Evolutionary conservation across 176 grass and related monocot genomes (phyloP), one percentile per base, ranked within the genome.

Genomic region (Zoysia pacifica): DNA sequence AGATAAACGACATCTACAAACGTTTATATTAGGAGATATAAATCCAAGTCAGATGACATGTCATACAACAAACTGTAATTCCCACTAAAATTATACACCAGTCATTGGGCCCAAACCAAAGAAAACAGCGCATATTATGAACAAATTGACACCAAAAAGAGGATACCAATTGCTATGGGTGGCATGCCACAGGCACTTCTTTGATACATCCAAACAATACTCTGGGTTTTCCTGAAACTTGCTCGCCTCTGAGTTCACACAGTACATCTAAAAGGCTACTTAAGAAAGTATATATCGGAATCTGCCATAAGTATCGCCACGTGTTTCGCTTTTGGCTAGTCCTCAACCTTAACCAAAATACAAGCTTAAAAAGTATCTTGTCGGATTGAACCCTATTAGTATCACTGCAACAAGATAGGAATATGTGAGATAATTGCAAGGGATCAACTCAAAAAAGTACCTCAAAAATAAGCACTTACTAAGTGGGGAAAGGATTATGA

Each of bases 341-440:
- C 19, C 69, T 19, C 13, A 2, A 42, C 54, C 54, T 79, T 87
- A 93, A 79, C 88, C 63, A 20, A 97, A 97, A 82, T 97, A 97
- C 84, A 97, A 82, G 88, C 87, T 93, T 91, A 97, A 78, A 72
- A 97, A 72, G 84, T 97, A 87, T 91, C 93, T 89, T 69, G 93
- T 93, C 8, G 93, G 93, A 83, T 97, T 97, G 86, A 93, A 93
- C 46, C 93, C 93, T 65, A 93, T 85, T 61, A 97, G 90, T 84
- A 97, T 88, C 93, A 97, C 93, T 97, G 78, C 70, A 89, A 80
- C 44, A 79, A 6, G 4, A 69, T 16, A 73, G 13, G 70, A 48
- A 74, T 37, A 72, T 69, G 46, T 87, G n/a, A 80, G 67, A 61
- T 11, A 48, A 77, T 41, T 79, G 40, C 5, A 42, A 73, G 10